Percentiles rank a stretch among this genome's conserved stretches.
Conservation (phyloP, 345 rosid species). For the Lepidium sativum region DNA sequence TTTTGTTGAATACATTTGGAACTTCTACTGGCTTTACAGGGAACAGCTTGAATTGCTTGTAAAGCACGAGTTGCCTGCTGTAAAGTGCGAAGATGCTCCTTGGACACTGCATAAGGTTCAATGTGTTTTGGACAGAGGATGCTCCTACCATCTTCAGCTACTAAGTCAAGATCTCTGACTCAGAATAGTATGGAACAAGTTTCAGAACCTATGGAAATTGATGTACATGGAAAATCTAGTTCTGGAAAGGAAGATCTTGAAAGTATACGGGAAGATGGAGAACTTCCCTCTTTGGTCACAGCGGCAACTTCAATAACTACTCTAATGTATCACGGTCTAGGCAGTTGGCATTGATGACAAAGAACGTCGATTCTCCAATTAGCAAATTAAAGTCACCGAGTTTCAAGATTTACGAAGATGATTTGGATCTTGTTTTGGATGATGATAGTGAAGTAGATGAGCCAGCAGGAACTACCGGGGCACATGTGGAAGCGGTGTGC, state of each 20-base stretch:
- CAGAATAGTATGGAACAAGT: conserved; percentile 32
- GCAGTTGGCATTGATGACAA: conserved; percentile 73
- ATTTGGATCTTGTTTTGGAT: conserved; percentile 59
- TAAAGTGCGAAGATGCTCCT: conserved; percentile 58
- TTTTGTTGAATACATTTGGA: conserved; percentile 28
- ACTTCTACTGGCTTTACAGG: conserved; percentile 68
- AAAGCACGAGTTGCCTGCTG: conserved; percentile 70
- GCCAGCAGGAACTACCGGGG: conserved; percentile 35
- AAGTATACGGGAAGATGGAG: conserved; percentile 79
- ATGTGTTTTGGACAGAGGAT: conserved; percentile 69
- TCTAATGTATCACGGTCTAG: conserved; percentile 48
- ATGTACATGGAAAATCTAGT: conserved; percentile 43
- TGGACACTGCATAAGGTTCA: conserved; percentile 65
- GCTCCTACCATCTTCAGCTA: too few species aligned
- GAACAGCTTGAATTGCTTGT: conserved; percentile 79
- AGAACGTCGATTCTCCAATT: conserved; percentile 57
- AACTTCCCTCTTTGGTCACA: conserved; percentile 76
- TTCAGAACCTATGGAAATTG: conserved; percentile 53
- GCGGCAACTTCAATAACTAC: conserved; percentile 35
- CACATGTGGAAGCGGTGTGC: conserved; percentile 33
- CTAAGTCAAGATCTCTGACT: conserved; percentile 34
- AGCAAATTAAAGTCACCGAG: conserved; percentile 49
- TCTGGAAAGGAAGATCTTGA: conserved; percentile 57
- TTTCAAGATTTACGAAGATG: conserved; percentile 66
- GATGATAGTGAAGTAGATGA: conserved; percentile 78